Evolutionary conservation across 2,329 filamentous ascomycete genomes (phyloP).

Genomic region (Colletotrichum kahawae): DNA sequence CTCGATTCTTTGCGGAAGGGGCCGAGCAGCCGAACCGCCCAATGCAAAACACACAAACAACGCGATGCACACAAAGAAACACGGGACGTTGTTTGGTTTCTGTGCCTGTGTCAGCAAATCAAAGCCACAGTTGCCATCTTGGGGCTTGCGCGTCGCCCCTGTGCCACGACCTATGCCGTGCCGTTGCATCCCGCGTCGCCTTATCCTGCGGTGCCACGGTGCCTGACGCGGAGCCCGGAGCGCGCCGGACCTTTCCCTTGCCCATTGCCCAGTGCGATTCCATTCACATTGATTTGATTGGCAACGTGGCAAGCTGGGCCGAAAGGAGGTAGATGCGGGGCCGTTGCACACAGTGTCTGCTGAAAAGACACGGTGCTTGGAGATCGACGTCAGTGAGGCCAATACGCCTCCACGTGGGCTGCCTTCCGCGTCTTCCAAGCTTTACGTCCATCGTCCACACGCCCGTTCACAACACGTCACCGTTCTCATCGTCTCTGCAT

Average conservation of each 20-base stretch:
- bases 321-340: neutral
- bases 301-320: neutral
- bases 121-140: neutral
- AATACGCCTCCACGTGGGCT: slow-evolving; percentile 10
- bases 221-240: neutral
- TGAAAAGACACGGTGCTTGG: neutral
- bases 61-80: neutral
- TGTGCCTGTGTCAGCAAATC: neutral
- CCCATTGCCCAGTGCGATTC: neutral
- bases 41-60: neutral
- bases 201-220: neutral
- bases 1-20: neutral
- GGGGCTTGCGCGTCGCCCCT: neutral
- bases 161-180: neutral
- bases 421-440: neutral
- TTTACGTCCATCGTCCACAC: neutral
- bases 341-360: neutral
- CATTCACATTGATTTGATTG: neutral
- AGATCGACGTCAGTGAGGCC: slow-evolving; percentile 18
- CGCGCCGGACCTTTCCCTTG: neutral
- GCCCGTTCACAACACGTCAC: neutral
- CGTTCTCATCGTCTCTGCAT: neutral
- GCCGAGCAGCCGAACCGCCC: neutral
- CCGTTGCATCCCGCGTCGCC: neutral
- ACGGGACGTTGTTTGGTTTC: neutral